Evolutionary conservation across 2,329 filamentous ascomycete species (phyloP), one percentile per base, ranked within the genome.

Genomic region (Fusarium sp.): DNA sequence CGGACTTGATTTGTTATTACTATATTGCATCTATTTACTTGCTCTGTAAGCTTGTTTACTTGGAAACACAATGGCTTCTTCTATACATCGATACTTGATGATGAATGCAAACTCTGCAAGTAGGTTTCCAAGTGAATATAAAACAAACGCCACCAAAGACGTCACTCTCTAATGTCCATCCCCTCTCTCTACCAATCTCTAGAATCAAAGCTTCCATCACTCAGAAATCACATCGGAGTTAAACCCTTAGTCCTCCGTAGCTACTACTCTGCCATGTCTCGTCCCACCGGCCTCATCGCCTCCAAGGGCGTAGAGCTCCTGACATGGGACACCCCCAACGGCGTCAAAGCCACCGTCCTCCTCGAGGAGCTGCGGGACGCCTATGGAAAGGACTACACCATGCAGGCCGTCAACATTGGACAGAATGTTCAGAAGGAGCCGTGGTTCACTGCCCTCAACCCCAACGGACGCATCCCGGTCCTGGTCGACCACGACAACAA

Each of bases 341-440:
- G 87, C 68, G 83, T 84, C 82, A 92, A 93, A 78, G 85, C 84
- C 35, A 88, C 86, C 66, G 89, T 93, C 72, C 77, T 92, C 22
- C 87, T 93, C 42, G 91, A 93, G 78, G 91, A 93, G 82, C 83
- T 93, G 59, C 91, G 90, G 76, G 90, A 87, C n/a, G 88, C 88
- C 14, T 93, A 93, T 70, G 89, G 89, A 62, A 84, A 86, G 66
- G 84, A 89, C 16, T 93, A 92, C 81, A 88, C 88, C 6, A 87
- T 82, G 76, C 90, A 92, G 75, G 76, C 79, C 65, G 86, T 93
- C 80, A 86, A 91, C 81, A 92, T 91, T 72, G 76, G 78, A 67
- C 85, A 90, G 77, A 91, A 91, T 82, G 87, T 90, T 31, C 91
- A 93, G 76, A 93, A 93, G 80, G 86, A 92, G 83, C 85, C 87